Percentiles rank a stretch among this genome's conserved stretches.
Evolutionary conservation across 345 rosid genomes (phyloP).

Genomic region (Brassica nigra): DNA sequence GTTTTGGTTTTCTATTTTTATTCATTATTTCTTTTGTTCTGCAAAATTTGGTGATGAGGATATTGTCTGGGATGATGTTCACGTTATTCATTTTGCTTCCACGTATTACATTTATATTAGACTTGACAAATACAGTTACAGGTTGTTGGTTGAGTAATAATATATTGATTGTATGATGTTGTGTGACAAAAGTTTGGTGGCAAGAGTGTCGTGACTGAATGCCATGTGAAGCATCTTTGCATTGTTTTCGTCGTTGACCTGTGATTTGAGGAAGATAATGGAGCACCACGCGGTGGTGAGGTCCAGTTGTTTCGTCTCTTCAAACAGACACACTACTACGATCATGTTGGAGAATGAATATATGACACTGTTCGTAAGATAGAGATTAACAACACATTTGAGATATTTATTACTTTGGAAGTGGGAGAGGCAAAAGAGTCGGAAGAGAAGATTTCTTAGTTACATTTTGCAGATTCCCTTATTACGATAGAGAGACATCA

Average conservation of each 20-base stretch:
- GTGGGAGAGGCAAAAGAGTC: slow-evolving; percentile 11
- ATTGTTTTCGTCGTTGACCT: slow-evolving; percentile 20
- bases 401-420: not conserved
- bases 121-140: slow-evolving; percentile 15
- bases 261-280: slow-evolving; percentile 10
- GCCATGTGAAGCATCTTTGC: slow-evolving; percentile 30
- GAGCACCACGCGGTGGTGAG: slow-evolving; percentile 20
- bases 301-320: slow-evolving; percentile 36
- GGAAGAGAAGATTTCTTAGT: not conserved
- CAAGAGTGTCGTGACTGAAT: not conserved
- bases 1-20: slow-evolving; percentile 6
- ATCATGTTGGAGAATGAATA: slow-evolving; percentile 20
- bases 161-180: slow-evolving; percentile 5
- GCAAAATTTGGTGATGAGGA: slow-evolving; percentile 34
- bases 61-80: slow-evolving; percentile 33
- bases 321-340: slow-evolving; percentile 7
- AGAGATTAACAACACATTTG: not conserved
- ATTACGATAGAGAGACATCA: not conserved
- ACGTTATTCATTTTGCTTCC: slow-evolving; percentile 37
- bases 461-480: not conserved
- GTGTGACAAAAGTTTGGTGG: slow-evolving; percentile 6
- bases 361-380: not conserved
- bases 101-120: slow-evolving; percentile 26
- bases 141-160: slow-evolving; percentile 20
- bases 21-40: slow-evolving; percentile 18